phyloP scores from a whole-genome alignment of 768 basidiomycete species.

The Mrakia hoshinonis region DNA sequence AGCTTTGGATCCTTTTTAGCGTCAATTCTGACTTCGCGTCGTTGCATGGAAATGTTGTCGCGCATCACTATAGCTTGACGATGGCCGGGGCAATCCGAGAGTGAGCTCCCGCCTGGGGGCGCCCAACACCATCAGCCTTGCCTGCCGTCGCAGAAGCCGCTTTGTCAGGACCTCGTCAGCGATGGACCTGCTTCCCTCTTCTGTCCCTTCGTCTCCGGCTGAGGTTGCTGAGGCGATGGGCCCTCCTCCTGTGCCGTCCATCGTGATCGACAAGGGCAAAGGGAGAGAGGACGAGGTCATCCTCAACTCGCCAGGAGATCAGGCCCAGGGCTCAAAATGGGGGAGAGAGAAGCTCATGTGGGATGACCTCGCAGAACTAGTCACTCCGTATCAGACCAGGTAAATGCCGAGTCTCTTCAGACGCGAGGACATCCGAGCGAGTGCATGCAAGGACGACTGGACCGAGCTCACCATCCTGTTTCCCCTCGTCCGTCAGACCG shows the following conservation, averaged over 20 bases:
- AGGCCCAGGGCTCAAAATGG: neutral
- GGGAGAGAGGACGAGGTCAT: neutral
- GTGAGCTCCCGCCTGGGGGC: too few species aligned
- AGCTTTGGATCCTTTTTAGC: too few species aligned
- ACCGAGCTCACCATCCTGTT: neutral
- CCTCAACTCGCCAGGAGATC: neutral
- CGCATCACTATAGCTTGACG: too few species aligned
- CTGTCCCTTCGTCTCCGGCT: neutral
- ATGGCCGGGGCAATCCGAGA: too few species aligned
- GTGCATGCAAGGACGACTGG: neutral
- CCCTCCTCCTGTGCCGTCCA: neutral
- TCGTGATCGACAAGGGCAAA: conserved; percentile 7
- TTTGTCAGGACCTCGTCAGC: neutral
- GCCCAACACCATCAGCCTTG: neutral
- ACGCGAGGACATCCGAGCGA: neutral
- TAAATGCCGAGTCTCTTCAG: neutral
- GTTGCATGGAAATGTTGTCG: too few species aligned
- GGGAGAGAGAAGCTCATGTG: conserved; percentile 1
- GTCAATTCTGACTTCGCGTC: too few species aligned
- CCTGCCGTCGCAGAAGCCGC: neutral
- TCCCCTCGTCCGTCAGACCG: neutral
- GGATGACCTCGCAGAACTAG: neutral
- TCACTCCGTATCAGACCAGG: neutral
- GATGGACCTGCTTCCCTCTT: neutral
- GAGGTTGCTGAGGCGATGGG: neutral